Base-by-base conservation (phyloP, 164 flowering plant genomes). In the Liquidambar formosana region DNA sequence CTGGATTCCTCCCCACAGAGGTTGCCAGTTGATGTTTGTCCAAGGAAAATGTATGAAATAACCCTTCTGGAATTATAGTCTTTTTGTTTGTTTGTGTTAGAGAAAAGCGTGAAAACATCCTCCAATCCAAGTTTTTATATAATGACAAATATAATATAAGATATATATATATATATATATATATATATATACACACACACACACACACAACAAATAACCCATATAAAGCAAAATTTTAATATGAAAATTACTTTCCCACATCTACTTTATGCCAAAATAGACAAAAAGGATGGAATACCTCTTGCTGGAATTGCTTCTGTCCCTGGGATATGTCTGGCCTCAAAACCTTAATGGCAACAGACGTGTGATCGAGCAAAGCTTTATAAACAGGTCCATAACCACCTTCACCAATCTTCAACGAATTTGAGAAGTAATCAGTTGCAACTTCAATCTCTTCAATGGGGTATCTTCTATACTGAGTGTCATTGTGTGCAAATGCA, bases 361-460 rank as follows among this genome's bases (percentile, higher is more conserved):
- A 69, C 0, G 85, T 85, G 66, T 87, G 81, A 72, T 86, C 88
- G 48, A 92, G 85, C 14, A 46, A 46, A 44, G 66, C 89, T 75
- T 69, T 80, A 61, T 71, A 92, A 26, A 92, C 97, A 41, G 97
- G 96, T 41, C 97, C 96, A 80, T 92, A 92, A 21, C 94, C 97
- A 22, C 97, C 97, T 82, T 90, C 97, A 41, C 97, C 97, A 59
- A 90, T 82, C 79, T 87, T 86, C 33, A 60, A 57, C 4, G 75
- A 64, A 15, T 13, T 65, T 1, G 89, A 71, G 73, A 92, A 92
- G 61, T 80, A 57, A 59, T 86, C 65, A 0, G 94, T 92, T 49
- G 93, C 92, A 33, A n/a, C 70, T 71, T 84, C 84, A 51, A 92
- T 85, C 44, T 89, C 94, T 21, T 86, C 79, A 14, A 90, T 73